Conservation (phyloP, 1,284 basidiomycete genomes). For the Irpex rosettiformis region DNA sequence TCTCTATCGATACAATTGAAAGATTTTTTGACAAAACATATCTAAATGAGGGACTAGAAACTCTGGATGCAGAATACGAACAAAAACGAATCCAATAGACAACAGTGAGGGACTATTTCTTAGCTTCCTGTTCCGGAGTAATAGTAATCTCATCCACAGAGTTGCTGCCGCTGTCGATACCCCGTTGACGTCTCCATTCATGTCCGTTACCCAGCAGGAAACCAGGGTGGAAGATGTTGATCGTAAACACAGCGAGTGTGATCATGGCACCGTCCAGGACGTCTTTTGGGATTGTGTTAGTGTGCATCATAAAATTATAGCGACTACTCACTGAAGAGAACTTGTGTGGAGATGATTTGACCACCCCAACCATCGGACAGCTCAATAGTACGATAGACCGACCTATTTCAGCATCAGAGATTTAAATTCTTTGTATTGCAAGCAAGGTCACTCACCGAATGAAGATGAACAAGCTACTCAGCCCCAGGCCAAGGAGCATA, state of each 20-base stretch:
- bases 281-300: conserved; percentile 5
- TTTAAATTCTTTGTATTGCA: background rate
- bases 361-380: conserved; percentile 53
- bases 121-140: background rate
- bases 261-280: conserved; percentile 58
- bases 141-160: background rate
- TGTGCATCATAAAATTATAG: background rate
- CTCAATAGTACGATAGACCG: conserved; percentile 51
- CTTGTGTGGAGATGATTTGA: conserved; percentile 47
- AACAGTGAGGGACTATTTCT: too few relatives aligned
- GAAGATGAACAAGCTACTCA: conserved; percentile 38
- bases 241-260: conserved; percentile 45
- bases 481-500: conserved; percentile 33
- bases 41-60: too few relatives aligned
- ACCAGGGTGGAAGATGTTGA: conserved; percentile 54
- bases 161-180: background rate
- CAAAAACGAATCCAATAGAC: too few relatives aligned
- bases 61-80: too few relatives aligned
- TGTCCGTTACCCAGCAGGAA: conserved; percentile 11
- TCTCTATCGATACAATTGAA: too few relatives aligned
- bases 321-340: conserved; percentile 49
- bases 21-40: too few relatives aligned
- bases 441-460: conserved; percentile 31
- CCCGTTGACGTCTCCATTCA: conserved; percentile 6
- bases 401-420: conserved; percentile 23